A percentile compares a stretch with the other conserved stretches of the same genome.
phyloP scores from a whole-genome alignment of 371 early-diverging fungal species.

The Dichotomocladium elegans region DNA sequence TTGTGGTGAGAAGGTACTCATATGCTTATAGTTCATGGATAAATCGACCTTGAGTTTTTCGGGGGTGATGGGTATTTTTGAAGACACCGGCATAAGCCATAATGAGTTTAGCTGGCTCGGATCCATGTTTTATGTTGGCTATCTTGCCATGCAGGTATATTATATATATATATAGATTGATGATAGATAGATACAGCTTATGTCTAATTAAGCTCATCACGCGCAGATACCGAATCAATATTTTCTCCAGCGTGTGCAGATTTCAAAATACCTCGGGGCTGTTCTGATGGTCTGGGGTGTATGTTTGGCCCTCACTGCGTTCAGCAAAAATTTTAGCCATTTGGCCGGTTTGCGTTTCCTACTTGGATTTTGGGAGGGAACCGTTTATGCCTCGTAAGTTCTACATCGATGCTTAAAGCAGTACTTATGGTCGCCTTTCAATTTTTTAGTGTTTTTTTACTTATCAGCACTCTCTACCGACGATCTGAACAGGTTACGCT shows the following conservation, averaged over 20 bases:
- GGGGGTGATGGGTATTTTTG: constrained; percentile 20
- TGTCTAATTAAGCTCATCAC: background rate
- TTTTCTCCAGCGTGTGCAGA: constrained; percentile 24
- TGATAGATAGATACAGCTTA: too few species aligned
- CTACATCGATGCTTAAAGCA: background rate
- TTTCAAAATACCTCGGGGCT: constrained; percentile 27
- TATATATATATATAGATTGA: background rate
- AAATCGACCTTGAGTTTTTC: constrained; percentile 27
- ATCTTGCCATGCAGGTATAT: constrained; percentile 27
- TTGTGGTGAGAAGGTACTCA: background rate
- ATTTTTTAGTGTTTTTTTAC: constrained; percentile 20
- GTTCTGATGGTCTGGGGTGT: constrained; percentile 30
- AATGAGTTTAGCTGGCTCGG: constrained; percentile 29
- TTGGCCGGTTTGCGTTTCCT: constrained; percentile 26
- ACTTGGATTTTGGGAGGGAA: constrained; percentile 28
- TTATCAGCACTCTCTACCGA: constrained; percentile 33
- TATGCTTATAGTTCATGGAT: constrained; percentile 25
- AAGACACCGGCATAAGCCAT: constrained; percentile 15
- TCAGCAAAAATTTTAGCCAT: constrained; percentile 26
- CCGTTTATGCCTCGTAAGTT: constrained; percentile 3
- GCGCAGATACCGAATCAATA: constrained; percentile 34
- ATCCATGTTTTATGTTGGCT: constrained; percentile 35
- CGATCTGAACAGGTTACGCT: constrained; percentile 28
- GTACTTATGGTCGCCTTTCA: background rate
- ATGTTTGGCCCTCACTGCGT: constrained; percentile 18